Conservation (phyloP, 495 filamentous ascomycete species). For the Aspergillus panamensis region DNA sequence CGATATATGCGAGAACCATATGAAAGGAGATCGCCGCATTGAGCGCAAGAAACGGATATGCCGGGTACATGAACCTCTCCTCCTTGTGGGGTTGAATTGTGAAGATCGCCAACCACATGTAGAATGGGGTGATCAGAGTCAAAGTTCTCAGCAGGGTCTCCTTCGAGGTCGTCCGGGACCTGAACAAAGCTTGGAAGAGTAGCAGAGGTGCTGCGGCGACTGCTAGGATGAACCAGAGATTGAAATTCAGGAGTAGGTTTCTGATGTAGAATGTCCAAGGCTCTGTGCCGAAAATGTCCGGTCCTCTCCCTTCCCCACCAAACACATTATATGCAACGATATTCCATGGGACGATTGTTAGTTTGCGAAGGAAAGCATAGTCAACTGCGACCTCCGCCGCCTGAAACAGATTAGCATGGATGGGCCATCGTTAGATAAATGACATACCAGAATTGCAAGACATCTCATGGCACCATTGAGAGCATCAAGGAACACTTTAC, state of each 20-base stretch:
- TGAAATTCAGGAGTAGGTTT: conserved; percentile 93
- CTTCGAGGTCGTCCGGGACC: conserved; percentile 36
- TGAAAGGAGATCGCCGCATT: conserved; percentile 87
- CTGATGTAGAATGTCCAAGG: conserved; percentile 95
- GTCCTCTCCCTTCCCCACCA: conserved; percentile 69
- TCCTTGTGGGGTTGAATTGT: conserved; percentile 94
- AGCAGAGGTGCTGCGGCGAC: conserved; percentile 65
- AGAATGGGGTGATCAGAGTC: conserved; percentile 78
- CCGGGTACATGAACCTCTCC: conserved; percentile 97
- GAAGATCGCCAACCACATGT: conserved; percentile 92
- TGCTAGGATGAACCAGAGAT: conserved; percentile 85
- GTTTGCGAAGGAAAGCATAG: conserved; percentile 74
- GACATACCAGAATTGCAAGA: conserved; percentile 66
- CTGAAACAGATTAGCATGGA: conserved; percentile 33
- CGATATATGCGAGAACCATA: conserved; percentile 67
- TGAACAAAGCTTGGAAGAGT: conserved; percentile 45
- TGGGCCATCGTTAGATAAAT: background rate
- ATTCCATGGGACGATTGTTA: conserved; percentile 79
- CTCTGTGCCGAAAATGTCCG: conserved; percentile 93
- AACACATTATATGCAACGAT: conserved; percentile 97
- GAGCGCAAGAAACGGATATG: conserved; percentile 87
- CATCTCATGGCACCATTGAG: conserved; percentile 64
- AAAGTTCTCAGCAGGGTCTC: conserved; percentile 62
- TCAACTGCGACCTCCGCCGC: conserved; percentile 63
- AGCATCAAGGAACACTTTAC: conserved; percentile 54